Evolutionary conservation across 257 asterid species (phyloP).

Genomic region (Striga asiatica): DNA sequence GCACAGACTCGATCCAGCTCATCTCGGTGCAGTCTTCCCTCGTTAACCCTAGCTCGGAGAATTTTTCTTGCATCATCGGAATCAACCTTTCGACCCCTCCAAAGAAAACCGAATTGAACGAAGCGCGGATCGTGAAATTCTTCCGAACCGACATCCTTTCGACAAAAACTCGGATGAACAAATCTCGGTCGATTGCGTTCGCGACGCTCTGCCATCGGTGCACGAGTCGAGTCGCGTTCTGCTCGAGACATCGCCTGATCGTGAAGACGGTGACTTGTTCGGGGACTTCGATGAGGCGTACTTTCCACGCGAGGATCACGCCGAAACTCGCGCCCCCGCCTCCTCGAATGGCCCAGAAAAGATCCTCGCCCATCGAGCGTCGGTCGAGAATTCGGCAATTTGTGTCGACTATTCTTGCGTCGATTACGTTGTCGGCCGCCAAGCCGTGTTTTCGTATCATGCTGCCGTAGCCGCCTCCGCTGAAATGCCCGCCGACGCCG

Average conservation of each 20-base stretch:
- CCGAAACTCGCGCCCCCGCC: conserved; percentile 39
- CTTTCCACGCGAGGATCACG: conserved; percentile 20
- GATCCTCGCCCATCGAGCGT: conserved; percentile 28
- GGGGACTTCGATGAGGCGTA: conserved; percentile 24
- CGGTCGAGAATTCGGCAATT: conserved; percentile 20
- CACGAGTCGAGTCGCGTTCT: conserved; percentile 14
- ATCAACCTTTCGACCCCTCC: conserved; percentile 24
- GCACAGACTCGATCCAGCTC: not conserved
- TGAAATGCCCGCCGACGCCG: conserved; percentile 23
- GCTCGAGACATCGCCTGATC: not conserved
- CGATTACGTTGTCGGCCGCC: conserved; percentile 20
- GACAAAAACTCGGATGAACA: conserved; percentile 21
- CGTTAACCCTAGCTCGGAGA: conserved; percentile 14
- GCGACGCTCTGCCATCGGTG: conserved; percentile 13
- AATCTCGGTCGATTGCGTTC: conserved; percentile 14
- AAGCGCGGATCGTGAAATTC: too few species aligned
- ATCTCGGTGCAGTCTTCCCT: not conserved
- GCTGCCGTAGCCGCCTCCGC: conserved; percentile 29
- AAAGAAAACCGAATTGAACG: conserved; percentile 12
- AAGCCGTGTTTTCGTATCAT: conserved; percentile 24
- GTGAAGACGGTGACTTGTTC: conserved; percentile 17
- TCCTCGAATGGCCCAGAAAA: conserved; percentile 35
- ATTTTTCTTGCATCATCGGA: conserved; percentile 2
- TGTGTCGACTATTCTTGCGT: conserved; percentile 28
- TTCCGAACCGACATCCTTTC: not conserved